Evolutionary conservation across 169 alveolate species (phyloP).

Genomic region (Perkinsus olseni): DNA sequence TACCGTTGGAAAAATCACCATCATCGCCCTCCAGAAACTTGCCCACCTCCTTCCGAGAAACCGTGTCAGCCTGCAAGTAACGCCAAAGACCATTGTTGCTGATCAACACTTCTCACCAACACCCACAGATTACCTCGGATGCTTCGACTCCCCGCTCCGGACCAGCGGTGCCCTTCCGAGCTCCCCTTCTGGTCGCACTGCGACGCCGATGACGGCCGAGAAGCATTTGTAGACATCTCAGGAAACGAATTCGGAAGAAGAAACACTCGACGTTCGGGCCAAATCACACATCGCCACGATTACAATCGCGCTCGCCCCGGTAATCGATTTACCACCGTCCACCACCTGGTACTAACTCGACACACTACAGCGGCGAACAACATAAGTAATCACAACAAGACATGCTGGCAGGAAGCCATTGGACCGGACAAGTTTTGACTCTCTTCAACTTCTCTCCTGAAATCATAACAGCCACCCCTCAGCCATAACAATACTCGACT

Average conservation of each 20-base stretch:
- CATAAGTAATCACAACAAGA: background rate
- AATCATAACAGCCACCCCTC: no score
- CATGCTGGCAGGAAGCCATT: background rate
- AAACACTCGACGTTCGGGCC: background rate
- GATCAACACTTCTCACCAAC: no score
- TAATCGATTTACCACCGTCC: background rate
- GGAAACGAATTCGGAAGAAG: background rate
- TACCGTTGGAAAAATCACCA: background rate
- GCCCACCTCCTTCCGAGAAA: background rate
- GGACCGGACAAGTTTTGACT: background rate
- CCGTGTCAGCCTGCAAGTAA: background rate
- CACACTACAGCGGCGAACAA: background rate
- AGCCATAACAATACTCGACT: no score
- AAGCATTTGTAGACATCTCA: background rate
- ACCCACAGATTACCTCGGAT: no score
- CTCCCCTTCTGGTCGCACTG: background rate
- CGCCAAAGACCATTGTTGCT: background rate
- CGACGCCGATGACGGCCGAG: background rate
- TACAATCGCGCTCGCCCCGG: background rate
- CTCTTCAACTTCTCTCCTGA: background rate
- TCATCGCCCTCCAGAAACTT: background rate
- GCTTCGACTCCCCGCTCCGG: no score
- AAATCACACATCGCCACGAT: background rate
- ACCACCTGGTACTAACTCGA: background rate
- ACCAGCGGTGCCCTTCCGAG: background rate